phyloP scores from a whole-genome alignment of 2,329 filamentous ascomycete genomes.

The Sporothrix humicola region DNA sequence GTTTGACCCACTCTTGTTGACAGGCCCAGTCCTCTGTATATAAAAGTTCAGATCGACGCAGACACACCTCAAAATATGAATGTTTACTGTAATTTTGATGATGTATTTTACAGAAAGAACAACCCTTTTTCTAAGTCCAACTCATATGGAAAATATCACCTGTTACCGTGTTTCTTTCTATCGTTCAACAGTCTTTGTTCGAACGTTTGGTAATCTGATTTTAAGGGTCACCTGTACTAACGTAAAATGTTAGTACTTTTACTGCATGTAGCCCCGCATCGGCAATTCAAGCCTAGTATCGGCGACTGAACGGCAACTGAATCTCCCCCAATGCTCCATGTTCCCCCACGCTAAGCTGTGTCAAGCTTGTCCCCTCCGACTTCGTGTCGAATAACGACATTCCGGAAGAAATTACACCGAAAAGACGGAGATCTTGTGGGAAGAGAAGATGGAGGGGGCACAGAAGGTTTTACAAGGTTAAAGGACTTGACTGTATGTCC shows the following conservation, averaged over 20 bases:
- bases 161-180: too few relatives aligned
- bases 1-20: background rate
- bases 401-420: constrained; percentile 18
- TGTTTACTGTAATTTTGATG: too few relatives aligned
- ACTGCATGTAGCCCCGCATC: background rate
- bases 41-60: too few relatives aligned
- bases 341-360: background rate
- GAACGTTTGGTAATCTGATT: too few relatives aligned
- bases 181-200: too few relatives aligned
- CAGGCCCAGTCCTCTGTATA: too few relatives aligned
- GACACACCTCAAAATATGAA: too few relatives aligned
- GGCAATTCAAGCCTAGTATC: background rate
- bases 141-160: too few relatives aligned
- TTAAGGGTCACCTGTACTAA: background rate
- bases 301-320: constrained; percentile 10
- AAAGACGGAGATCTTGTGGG: background rate
- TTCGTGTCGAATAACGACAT: background rate
- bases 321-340: background rate
- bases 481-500: too few relatives aligned
- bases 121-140: too few relatives aligned
- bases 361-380: background rate
- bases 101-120: too few relatives aligned
- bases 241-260: background rate
- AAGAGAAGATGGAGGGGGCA: too few relatives aligned
- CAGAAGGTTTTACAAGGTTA: background rate